A percentile compares a stretch with the other conserved stretches of the same genome.
Conservation (phyloP, 208 protist genomes). For the Wallacemonas rigidus region DNA sequence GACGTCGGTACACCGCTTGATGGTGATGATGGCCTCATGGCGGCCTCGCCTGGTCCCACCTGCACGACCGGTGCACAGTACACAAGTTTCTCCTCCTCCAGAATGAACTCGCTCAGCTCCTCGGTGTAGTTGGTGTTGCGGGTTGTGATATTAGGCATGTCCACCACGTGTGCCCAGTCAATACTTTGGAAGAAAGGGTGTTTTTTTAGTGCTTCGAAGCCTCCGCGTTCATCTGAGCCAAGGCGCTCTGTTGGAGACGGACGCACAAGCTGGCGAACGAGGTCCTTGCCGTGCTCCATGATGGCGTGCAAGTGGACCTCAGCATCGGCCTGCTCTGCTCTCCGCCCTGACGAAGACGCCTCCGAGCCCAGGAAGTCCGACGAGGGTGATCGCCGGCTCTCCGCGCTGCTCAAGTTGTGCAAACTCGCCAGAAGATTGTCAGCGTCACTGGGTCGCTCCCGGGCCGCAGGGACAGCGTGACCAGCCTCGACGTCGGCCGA, state of each 20-base stretch:
- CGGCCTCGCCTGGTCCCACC: neutral
- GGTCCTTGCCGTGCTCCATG: constrained; percentile 54
- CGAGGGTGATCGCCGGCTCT: too few species aligned
- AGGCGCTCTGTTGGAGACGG: constrained; percentile 68
- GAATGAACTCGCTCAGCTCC: constrained; percentile 45
- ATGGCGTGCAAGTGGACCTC: constrained; percentile 26
- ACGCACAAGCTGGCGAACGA: constrained; percentile 79
- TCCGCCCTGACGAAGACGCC: constrained; percentile 20
- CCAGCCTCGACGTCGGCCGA: too few species aligned
- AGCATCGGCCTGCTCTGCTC: neutral
- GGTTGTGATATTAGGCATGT: constrained; percentile 47
- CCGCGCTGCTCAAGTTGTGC: too few species aligned
- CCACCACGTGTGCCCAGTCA: constrained; percentile 55
- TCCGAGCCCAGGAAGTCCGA: constrained; percentile 7
- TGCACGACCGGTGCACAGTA: constrained; percentile 50
- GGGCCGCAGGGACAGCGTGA: too few species aligned
- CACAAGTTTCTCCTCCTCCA: constrained; percentile 46
- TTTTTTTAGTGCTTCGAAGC: constrained; percentile 76
- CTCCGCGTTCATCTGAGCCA: constrained; percentile 60
- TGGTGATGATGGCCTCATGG: neutral
- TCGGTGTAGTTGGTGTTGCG: constrained; percentile 43
- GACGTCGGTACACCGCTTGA: too few species aligned
- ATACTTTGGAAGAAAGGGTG: constrained; percentile 88
- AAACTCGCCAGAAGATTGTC: too few species aligned
- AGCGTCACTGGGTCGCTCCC: too few species aligned